Evolutionary conservation across 148 eudicot genomes (phyloP), one percentile per base, ranked within the genome.

Genomic region (Diospyros kaki): DNA sequence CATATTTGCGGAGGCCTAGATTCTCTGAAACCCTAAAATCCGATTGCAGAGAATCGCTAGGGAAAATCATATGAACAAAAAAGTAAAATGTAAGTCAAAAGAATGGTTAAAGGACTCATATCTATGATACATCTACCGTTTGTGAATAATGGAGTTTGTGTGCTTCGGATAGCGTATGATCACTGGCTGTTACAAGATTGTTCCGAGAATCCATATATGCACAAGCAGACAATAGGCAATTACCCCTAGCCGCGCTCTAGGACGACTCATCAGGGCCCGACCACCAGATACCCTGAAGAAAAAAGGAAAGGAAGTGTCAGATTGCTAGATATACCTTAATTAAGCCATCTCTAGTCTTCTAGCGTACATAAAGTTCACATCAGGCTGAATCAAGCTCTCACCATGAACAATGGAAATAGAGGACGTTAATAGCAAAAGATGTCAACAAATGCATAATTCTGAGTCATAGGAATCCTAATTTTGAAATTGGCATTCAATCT

Each of bases 191-290:
- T 83, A 94, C 89, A 94, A 86, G 75, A 94, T 88, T 81, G 93
- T 68, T 75, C 89, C 97, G 48, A 94, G 87, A 76, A 94, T 80
- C 92, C 97, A 94, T 76, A 94, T 12, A 74, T 94, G 95, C 81
- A 94, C 65, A 70, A 94, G 68, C 72, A 92, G 87, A 86, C 97
- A 90, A 85, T 94, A 94, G 60, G 92, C 95, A 72, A 94, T 77
- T 9, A 92, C 75, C 7, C 98, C 89, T 18, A 92, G 87, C 78
- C 97, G 86, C 69, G 94, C 97, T 73, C 93, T 84, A 55, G 98
- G 98, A 56, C 86, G 96, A 76, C 88, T 89, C 97, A 87, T 92
- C 79, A 92, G 78, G 75, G 92, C 83, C 78, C 92, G 87, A 73
- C 86, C 89, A 61, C 96, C 84, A 1, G 91, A 75, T 71, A 95